These are phyloP conservation scores for Trichophyton simii DNA, from an alignment of 2,329 filamentous ascomycete species.

Conservation along the genomic window DNA sequence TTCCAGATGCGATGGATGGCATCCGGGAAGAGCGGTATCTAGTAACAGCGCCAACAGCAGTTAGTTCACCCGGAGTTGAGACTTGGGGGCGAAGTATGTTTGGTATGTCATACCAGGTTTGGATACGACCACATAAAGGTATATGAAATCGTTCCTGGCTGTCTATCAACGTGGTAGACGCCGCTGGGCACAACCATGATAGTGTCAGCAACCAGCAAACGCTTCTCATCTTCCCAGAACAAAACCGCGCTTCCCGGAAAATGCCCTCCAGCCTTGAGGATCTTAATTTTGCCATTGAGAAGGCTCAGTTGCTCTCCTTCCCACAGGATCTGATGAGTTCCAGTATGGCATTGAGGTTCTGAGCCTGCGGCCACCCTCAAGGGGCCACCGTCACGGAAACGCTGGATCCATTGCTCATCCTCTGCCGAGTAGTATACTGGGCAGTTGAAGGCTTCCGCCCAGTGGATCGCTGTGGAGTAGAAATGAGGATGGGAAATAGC, in stretches of 20 bases:
- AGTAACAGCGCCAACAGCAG: not conserved
- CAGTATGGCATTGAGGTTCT: slow-evolving; percentile 5
- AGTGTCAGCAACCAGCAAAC: slow-evolving; percentile 65
- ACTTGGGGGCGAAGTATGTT: too few relatives aligned
- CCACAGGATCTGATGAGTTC: slow-evolving; percentile 21
- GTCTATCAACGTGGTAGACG: slow-evolving; percentile 22
- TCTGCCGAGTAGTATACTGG: slow-evolving; percentile 56
- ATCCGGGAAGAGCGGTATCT: slow-evolving; percentile 55
- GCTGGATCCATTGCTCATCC: slow-evolving; percentile 53
- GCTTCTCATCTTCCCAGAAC: slow-evolving; percentile 46
- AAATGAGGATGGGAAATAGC: slow-evolving; percentile 73
- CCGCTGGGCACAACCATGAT: slow-evolving; percentile 53
- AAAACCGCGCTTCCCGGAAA: slow-evolving; percentile 63
- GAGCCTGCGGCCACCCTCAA: slow-evolving; percentile 24
- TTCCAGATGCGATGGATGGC: slow-evolving; percentile 59
- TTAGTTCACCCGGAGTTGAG: too few relatives aligned
- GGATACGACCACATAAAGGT: slow-evolving; percentile 68
- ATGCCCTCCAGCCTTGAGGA: slow-evolving; percentile 61
- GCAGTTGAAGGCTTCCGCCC: slow-evolving; percentile 56
- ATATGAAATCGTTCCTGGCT: slow-evolving; percentile 40
- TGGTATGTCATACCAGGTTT: slow-evolving; percentile 35
- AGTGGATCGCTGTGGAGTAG: slow-evolving; percentile 63
- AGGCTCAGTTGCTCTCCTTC: slow-evolving; percentile 30
- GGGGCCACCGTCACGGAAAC: slow-evolving; percentile 28
- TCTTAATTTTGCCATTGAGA: slow-evolving; percentile 8